Conservation (phyloP, 139 green algal species). For the Chlorella sp. region DNA sequence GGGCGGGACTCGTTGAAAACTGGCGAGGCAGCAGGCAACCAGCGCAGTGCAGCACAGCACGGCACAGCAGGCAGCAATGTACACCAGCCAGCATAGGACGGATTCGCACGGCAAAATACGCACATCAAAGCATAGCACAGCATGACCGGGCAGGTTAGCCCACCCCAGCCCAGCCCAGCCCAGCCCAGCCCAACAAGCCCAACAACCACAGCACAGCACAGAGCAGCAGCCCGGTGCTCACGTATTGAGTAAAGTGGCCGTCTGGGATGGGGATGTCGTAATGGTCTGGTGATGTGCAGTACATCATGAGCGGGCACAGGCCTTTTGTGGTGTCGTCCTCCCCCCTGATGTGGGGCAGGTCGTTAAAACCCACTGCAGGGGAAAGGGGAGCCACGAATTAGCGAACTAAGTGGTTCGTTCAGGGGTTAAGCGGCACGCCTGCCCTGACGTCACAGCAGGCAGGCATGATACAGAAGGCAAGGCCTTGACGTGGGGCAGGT, state of each 20-base stretch:
- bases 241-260: not conserved
- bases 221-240: not conserved
- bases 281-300: not conserved
- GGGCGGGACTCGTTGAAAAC: not conserved
- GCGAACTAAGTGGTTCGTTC: not conserved
- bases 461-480: not conserved
- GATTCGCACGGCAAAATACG: too few species aligned
- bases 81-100: too few species aligned
- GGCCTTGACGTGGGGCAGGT: not conserved
- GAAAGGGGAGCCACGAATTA: not conserved
- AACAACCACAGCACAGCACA: not conserved
- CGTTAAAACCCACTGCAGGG: not conserved
- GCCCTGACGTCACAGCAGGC: not conserved
- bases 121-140: too few species aligned
- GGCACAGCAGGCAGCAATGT: too few species aligned
- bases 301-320: not conserved
- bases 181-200: too few species aligned
- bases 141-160: too few species aligned
- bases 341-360: not conserved
- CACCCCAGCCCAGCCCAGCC: too few species aligned
- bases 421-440: not conserved
- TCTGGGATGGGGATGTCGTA: not conserved
- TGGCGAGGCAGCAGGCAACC: not conserved
- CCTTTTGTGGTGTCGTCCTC: not conserved
- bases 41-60: too few species aligned